Evolutionary conservation across 192 early-diverging fungal species (phyloP).

Genomic region (Globomyces pollinis-pini): DNA sequence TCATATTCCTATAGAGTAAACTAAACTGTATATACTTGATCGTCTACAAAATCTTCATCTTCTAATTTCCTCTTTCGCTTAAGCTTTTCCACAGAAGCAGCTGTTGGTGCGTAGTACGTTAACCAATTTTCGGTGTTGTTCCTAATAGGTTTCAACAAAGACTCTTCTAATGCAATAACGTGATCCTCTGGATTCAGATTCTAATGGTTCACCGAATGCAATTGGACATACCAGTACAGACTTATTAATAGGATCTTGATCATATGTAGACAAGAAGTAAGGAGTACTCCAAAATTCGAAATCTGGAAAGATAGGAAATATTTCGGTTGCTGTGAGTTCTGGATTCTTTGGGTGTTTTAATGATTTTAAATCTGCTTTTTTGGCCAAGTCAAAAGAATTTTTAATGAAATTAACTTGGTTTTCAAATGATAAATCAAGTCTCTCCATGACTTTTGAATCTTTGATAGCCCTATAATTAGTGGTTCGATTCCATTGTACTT

Average conservation of each 20-base stretch:
- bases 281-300: slow-evolving; percentile 17
- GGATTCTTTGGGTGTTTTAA: slow-evolving; percentile 26
- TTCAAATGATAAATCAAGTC: slow-evolving; percentile 1
- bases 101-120: neutral
- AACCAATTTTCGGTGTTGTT: neutral
- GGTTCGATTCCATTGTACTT: neutral
- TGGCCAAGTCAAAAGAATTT: slow-evolving; percentile 16
- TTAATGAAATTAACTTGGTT: slow-evolving; percentile 14
- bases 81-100: neutral
- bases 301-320: slow-evolving; percentile 29
- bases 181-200: neutral
- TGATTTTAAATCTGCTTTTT: slow-evolving; percentile 1
- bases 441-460: neutral
- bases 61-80: slow-evolving; percentile 2
- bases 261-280: slow-evolving; percentile 20
- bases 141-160: neutral
- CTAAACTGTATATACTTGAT: neutral
- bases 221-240: neutral
- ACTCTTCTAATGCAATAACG: neutral
- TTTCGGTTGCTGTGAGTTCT: slow-evolving; percentile 17
- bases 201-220: neutral
- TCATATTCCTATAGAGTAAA: neutral
- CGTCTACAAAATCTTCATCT: neutral
- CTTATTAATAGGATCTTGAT: slow-evolving; percentile 19
- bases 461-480: neutral